A percentile compares a stretch with the other conserved stretches of the same genome.
Evolutionary conservation across 768 basidiomycete genomes (phyloP).

Genomic region (Suillus sp.): DNA sequence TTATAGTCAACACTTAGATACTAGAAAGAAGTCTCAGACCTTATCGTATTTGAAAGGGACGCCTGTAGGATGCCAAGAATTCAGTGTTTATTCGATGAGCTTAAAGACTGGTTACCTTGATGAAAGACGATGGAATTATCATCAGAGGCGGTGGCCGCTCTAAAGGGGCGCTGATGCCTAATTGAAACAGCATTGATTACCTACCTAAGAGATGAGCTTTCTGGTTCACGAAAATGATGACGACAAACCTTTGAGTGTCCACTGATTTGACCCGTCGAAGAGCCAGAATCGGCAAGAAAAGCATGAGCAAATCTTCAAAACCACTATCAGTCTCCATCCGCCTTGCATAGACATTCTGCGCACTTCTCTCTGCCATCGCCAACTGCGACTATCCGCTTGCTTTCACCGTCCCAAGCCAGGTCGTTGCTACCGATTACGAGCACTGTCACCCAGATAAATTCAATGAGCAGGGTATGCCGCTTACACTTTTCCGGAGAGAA

Average conservation of each 20-base stretch:
- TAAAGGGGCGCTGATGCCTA: conserved; percentile 85
- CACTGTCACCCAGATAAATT: background rate
- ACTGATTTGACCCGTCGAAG: conserved; percentile 83
- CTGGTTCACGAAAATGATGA: background rate
- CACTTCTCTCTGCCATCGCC: conserved; percentile 92
- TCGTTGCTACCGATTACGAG: conserved; percentile 65
- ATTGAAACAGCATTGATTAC: conserved; percentile 87
- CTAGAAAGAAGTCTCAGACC: conserved; percentile 36
- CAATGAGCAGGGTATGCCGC: conserved; percentile 5
- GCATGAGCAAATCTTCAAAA: conserved; percentile 74
- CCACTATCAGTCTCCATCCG: background rate
- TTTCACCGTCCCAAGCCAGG: conserved; percentile 95
- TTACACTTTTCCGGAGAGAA: conserved; percentile 73
- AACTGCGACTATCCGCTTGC: conserved; percentile 92
- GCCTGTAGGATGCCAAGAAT: conserved; percentile 40
- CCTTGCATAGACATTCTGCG: background rate
- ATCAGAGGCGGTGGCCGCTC: conserved; percentile 87
- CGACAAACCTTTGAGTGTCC: conserved; percentile 81
- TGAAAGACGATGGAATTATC: conserved; percentile 83
- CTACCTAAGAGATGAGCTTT: conserved; percentile 39
- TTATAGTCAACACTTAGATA: background rate
- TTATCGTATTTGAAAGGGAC: conserved; percentile 90
- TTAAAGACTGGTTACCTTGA: conserved; percentile 49
- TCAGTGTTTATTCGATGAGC: background rate
- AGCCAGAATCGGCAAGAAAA: conserved; percentile 82